phyloP scores from a whole-genome alignment of 129 eudicot genomes.

The Centaurea solstitialis region DNA sequence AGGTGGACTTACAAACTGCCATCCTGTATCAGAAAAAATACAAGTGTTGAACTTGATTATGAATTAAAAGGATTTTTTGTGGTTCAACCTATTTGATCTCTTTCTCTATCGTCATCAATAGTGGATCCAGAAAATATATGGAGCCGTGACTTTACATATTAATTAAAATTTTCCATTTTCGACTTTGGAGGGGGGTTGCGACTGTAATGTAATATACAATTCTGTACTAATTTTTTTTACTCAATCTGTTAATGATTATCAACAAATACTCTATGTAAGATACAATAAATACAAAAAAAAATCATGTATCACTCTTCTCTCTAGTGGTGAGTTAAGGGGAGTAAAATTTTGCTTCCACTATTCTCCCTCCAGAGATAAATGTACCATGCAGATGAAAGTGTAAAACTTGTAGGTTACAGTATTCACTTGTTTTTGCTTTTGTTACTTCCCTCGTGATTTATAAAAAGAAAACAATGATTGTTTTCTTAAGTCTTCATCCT shows the following conservation, averaged over 20 bases:
- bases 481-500: neutral
- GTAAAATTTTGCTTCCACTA: no score
- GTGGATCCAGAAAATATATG: neutral
- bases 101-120: neutral
- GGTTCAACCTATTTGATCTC: neutral
- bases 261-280: neutral
- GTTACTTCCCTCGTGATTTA: neutral
- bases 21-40: neutral
- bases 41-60: neutral
- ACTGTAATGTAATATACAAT: neutral
- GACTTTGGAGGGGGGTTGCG: neutral
- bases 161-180: neutral
- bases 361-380: no score
- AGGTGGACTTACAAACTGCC: neutral
- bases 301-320: no score
- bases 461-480: neutral
- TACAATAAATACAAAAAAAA: no score
- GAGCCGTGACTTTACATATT: neutral
- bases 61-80: neutral
- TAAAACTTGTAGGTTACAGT: neutral
- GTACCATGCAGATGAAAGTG: no score
- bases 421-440: neutral
- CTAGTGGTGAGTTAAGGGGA: no score
- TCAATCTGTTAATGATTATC: neutral
- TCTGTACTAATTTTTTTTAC: neutral